Base-by-base conservation (phyloP, 495 filamentous ascomycete species). In the Penicillium psychrofluorescens region DNA sequence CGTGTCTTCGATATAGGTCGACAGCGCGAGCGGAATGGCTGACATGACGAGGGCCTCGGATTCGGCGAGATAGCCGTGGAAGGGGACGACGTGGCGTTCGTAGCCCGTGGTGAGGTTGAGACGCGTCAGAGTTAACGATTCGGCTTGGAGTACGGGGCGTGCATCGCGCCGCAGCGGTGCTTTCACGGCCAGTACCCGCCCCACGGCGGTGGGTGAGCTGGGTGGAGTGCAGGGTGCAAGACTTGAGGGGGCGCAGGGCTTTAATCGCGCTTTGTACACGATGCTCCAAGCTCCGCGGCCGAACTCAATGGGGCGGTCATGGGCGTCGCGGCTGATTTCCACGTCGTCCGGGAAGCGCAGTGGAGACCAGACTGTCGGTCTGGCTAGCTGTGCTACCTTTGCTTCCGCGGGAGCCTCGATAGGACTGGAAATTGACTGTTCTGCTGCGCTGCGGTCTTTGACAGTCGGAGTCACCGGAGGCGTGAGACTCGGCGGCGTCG, bases 251-350 rank as follows among this genome's bases (percentile, higher is more conserved):
- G 27, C 40, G 42, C 27, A 38, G 35, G 41, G 49, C 14, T 14
- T 50, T 46, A 34, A 53, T 43, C 16, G 58, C 11, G 59, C 78
- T 41, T 68, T 70, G 58, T 78, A 80, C 9, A 84, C 80, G 11
- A 68, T 70, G 53, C 80, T 84, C 79, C 80, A 83, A 7, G 68
- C 68, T 8, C 80, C 80, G 36, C 60, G 68, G 29, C 80, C 80
- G 31, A 76, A 75, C 49, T 75, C 69, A 11, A 66, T n/a, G 1
- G 48, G 59, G 13, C 48, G 53, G 6, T 58, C 58, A 13, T 48
- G 40, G 8, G 29, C 35, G 35, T 67, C 63, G 38, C 45, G 49
- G 14, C 58, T 58, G 27, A 65, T 56, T 41, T 73, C 59, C 7
- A 73, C 42, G 12, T 64, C 57, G 12, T 66, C 62, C 6, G 53